Base-by-base conservation (phyloP, 1,284 basidiomycete genomes). In the Malassezia equina region DNA sequence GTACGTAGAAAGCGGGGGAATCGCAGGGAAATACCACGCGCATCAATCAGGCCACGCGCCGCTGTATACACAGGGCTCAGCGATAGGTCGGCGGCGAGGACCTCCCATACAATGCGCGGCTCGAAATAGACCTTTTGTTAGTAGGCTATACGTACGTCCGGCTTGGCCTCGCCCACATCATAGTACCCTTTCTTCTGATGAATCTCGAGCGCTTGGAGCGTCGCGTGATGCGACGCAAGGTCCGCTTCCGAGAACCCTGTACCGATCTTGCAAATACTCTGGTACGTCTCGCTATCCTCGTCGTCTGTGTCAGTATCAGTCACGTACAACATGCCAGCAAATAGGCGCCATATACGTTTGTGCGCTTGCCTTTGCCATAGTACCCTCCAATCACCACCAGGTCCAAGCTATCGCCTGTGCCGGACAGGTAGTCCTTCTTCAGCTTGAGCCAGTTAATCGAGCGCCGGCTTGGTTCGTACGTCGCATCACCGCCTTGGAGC, bases 291-390 rank as follows among this genome's bases (percentile, higher is more conserved):
- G 11, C 47, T 52, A 34, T 73, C 69, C n/a, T 61, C 25, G 52
- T 72, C 70, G 58, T 72, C 41, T 40, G 52, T n/a, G 42, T 51
- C 17, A 40, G 52, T 17, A 29, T 7, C 0, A 2, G 21, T n/a
- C 23, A 39, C 41, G n/a, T 17, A 41, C 48, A 73, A 44, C 67
- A 68, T 0, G 66, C 71, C 13, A 73, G 56, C 3, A 73, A 52
- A 52, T 69, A 73, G 9, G 71, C 71, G 23, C 71, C 71, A 55
- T 74, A 74, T 8, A 72, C 68, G 34, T 68, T 69, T 25, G 94
- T 96, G 43, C 94, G 85, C 77, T 98, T 98, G 57, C 94, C 94
- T 76, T 94, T 91, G 62, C 94, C 94, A 67, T 90, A 87, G 78
- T 95, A 98, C 3, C 83, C 94, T 6, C 94, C 94, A 12, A 99